These are phyloP conservation scores for Xylaria sp. DNA, from an alignment of 2,329 filamentous ascomycete genomes.

Conservation along the genomic window DNA sequence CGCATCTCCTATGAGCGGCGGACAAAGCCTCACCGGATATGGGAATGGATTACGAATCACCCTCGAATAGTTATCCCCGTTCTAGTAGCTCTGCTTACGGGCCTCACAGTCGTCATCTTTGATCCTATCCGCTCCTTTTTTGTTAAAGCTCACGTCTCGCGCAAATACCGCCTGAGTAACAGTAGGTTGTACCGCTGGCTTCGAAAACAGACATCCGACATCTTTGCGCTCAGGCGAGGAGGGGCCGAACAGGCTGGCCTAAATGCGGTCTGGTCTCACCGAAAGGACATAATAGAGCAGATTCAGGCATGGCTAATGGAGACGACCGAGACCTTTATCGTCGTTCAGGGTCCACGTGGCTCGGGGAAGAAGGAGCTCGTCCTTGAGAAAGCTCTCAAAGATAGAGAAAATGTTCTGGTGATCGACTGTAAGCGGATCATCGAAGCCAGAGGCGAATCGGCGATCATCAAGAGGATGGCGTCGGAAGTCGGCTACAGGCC, in stretches of 20 bases:
- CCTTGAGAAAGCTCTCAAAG: conserved; percentile 82
- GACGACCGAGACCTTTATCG: conserved; percentile 89
- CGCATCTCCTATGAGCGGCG: conserved; percentile 86
- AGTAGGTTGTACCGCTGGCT: conserved; percentile 84
- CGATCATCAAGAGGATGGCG: conserved; percentile 85
- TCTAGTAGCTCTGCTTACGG: conserved; percentile 82
- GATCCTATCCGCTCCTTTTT: conserved; percentile 95
- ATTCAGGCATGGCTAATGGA: conserved; percentile 89
- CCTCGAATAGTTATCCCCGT: conserved; percentile 88
- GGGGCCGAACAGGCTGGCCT: conserved; percentile 75
- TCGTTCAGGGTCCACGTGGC: conserved; percentile 90
- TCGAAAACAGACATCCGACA: conserved; percentile 74
- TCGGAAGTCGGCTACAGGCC: conserved; percentile 88
- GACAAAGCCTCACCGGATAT: conserved; percentile 80
- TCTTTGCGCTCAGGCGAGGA: conserved; percentile 68
- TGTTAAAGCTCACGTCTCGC: conserved; percentile 86
- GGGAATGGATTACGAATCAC: conserved; percentile 88
- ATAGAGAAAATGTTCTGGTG: conserved; percentile 79
- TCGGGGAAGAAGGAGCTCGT: conserved; percentile 92
- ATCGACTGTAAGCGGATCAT: conserved; percentile 95
- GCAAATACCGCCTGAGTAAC: conserved; percentile 77
- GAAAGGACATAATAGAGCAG: conserved; percentile 82
- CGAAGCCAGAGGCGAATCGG: conserved; percentile 87
- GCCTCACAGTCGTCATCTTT: conserved; percentile 87
- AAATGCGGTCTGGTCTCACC: conserved; percentile 87